Conservation (phyloP, 768 basidiomycete species). For the Mycena crocata region DNA sequence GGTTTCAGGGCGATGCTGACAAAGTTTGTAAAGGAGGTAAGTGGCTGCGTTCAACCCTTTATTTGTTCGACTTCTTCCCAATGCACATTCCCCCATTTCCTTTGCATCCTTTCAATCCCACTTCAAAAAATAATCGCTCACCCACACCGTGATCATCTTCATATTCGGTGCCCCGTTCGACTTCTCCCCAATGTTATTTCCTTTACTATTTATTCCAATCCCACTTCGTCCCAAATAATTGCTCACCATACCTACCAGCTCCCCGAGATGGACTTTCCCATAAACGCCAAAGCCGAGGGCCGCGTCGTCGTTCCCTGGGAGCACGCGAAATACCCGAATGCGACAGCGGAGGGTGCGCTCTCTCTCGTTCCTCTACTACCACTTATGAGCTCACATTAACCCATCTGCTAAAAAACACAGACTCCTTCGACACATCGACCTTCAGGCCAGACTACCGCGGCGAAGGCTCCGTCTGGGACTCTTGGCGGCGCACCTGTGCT, state of each 20-base stretch:
- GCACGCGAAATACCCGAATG: constrained; percentile 75
- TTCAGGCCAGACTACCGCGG: constrained; percentile 81
- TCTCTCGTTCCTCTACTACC: background rate
- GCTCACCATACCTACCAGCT: too few relatives aligned
- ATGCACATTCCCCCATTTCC: too few relatives aligned
- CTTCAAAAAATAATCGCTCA: too few relatives aligned
- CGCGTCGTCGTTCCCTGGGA: constrained; percentile 96
- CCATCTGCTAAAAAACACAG: background rate
- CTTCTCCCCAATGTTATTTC: background rate
- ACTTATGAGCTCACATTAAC: background rate
- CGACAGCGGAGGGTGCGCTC: constrained; percentile 54
- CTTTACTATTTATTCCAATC: background rate
- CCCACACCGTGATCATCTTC: too few relatives aligned
- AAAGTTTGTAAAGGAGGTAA: constrained; percentile 75
- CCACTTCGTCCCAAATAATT: too few relatives aligned
- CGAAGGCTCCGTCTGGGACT: constrained; percentile 91
- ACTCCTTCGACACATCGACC: background rate
- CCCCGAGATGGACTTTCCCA: constrained; percentile 94
- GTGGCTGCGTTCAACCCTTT: background rate
- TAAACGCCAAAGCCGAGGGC: constrained; percentile 95
- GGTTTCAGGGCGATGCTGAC: constrained; percentile 83
- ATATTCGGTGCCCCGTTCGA: too few relatives aligned
- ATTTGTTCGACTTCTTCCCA: too few relatives aligned
- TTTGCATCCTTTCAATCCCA: too few relatives aligned
- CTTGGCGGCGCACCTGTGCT: constrained; percentile 89